A percentile compares a stretch with the other conserved stretches of the same genome.
phyloP scores from a whole-genome alignment of 148 eudicot genomes.

The Selenicereus undatus region DNA sequence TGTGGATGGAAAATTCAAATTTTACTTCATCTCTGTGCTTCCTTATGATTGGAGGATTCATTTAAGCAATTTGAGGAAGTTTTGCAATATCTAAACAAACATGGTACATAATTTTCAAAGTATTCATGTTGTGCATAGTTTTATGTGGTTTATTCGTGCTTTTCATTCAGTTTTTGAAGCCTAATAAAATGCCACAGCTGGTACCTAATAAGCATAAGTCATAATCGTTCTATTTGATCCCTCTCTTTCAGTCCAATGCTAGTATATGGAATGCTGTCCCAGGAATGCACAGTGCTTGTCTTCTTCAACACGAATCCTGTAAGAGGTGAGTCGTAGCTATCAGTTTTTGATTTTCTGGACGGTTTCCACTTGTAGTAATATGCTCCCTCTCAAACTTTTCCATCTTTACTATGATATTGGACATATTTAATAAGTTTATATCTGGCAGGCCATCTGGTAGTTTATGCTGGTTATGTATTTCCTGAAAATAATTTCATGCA shows the following conservation, averaged over 20 bases:
- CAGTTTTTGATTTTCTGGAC: neutral
- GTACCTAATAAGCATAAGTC: neutral
- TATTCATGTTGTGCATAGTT: neutral
- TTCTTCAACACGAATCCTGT: conserved; percentile 15
- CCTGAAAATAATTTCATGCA: neutral
- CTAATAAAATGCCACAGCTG: neutral
- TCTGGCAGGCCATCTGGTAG: neutral
- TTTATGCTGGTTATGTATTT: neutral
- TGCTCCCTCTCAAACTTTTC: neutral
- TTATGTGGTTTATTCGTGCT: neutral
- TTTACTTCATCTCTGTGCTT: neutral
- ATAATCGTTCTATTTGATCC: neutral
- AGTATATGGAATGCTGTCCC: conserved; percentile 6
- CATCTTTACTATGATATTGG: neutral
- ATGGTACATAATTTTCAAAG: neutral
- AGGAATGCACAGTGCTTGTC: conserved; percentile 11
- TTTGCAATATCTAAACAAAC: neutral
- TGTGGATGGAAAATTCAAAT: neutral
- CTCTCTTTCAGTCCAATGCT: conserved; percentile 23
- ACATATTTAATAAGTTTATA: too few relatives aligned
- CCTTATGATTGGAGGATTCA: neutral
- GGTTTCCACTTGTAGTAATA: neutral
- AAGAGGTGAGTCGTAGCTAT: conserved; percentile 21
- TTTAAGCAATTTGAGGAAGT: neutral
- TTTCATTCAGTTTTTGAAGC: neutral